Percentiles rank a stretch among this genome's conserved stretches.
Evolutionary conservation across 2,329 filamentous ascomycete genomes (phyloP).

Genomic region (Colletotrichum higginsianum): DNA sequence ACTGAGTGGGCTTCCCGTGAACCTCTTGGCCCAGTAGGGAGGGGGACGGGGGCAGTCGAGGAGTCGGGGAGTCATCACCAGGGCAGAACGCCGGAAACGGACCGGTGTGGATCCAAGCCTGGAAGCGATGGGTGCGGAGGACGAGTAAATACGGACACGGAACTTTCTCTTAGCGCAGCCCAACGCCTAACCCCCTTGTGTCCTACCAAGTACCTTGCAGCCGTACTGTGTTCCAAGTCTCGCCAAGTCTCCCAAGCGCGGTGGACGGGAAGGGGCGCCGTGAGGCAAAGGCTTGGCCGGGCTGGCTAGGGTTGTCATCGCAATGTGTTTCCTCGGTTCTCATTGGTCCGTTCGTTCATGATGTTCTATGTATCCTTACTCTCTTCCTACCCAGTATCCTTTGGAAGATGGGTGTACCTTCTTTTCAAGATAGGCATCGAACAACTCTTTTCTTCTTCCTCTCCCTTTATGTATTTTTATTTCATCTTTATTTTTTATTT

Average conservation of each 20-base stretch:
- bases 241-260: background rate
- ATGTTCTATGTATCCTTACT: background rate
- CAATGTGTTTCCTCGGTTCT: background rate
- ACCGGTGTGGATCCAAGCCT: background rate
- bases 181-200: background rate
- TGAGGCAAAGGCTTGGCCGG: background rate
- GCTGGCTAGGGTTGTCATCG: too few species aligned
- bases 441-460: background rate
- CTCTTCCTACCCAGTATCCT: too few species aligned
- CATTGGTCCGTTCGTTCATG: background rate
- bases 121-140: background rate
- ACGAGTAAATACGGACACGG: conserved; percentile 1
- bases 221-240: background rate
- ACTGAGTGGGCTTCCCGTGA: background rate
- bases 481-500: background rate
- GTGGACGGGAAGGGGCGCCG: background rate
- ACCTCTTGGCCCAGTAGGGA: background rate
- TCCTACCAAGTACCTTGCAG: background rate
- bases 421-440: too few species aligned
- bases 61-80: background rate
- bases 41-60: background rate
- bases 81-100: conserved; percentile 7
- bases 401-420: too few species aligned
- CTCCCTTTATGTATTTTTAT: background rate
- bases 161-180: background rate